Evolutionary conservation across 495 filamentous ascomycete genomes (phyloP).

Genomic region (Trypethelium eluteriae): DNA sequence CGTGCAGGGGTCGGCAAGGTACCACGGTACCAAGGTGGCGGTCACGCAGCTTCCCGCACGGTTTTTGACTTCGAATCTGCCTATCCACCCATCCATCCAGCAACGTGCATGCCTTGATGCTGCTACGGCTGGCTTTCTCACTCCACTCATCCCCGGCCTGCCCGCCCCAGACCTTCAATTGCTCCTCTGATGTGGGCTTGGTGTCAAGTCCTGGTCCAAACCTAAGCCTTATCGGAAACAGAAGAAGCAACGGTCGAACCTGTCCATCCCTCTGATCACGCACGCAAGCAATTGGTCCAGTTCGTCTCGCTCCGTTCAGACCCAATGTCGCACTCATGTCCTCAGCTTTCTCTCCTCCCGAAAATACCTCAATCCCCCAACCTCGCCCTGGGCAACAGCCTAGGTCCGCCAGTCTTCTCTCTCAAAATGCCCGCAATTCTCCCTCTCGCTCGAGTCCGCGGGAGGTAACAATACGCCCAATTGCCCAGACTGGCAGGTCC

Average conservation of each 20-base stretch:
- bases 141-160: not conserved
- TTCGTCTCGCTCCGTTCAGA: not conserved
- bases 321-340: slow-evolving; percentile 34
- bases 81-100: not conserved
- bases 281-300: slow-evolving; percentile 4
- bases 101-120: too few species aligned
- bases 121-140: too few species aligned
- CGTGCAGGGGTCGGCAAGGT: not conserved
- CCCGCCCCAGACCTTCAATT: not conserved
- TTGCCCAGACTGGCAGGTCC: slow-evolving; percentile 4
- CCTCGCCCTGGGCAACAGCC: not conserved
- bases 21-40: too few species aligned
- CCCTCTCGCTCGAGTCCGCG: not conserved
- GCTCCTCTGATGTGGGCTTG: not conserved
- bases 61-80: not conserved
- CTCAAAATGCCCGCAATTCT: slow-evolving; percentile 9
- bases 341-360: slow-evolving; percentile 21
- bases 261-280: slow-evolving; percentile 4
- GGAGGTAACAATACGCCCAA: slow-evolving; percentile 10
- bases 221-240: slow-evolving; percentile 2
- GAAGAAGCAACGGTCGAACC: slow-evolving; percentile 9
- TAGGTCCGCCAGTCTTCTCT: not conserved
- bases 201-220: not conserved
- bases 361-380: slow-evolving; percentile 27
- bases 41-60: not conserved